These are phyloP conservation scores for Parathielavia hyrcaniae DNA, from an alignment of 495 filamentous ascomycete species.

Conservation along the genomic window DNA sequence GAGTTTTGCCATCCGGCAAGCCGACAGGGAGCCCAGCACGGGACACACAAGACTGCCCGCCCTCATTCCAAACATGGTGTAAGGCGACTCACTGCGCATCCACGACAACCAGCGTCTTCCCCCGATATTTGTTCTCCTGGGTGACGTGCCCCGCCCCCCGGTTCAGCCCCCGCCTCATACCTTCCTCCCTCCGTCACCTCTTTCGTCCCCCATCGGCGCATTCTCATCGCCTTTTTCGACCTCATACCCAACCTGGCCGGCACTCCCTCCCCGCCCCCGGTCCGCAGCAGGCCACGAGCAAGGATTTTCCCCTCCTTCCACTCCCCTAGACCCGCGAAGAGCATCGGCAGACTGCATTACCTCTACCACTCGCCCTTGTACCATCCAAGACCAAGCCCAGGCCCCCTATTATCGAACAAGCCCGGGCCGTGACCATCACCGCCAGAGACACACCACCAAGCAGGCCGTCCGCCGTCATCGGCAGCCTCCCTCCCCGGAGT, in stretches of 20 bases:
- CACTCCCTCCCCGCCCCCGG: constrained; percentile 3
- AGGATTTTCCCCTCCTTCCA: neutral
- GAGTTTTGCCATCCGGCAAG: constrained; percentile 1
- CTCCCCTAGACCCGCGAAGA: neutral
- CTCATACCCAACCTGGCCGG: constrained; percentile 1
- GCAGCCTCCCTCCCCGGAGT: neutral
- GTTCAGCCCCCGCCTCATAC: neutral
- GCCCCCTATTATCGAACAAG: neutral
- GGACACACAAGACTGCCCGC: constrained; percentile 1
- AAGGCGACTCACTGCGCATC: neutral
- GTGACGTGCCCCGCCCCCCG: constrained; percentile 6
- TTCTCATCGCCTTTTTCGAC: neutral
- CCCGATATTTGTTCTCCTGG: constrained; percentile 18
- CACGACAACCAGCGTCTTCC: constrained; percentile 13
- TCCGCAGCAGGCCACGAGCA: neutral
- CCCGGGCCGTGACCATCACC: neutral
- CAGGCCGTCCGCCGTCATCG: neutral
- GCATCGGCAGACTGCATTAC: neutral
- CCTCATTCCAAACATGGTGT: neutral
- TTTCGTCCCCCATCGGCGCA: neutral
- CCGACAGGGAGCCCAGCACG: neutral
- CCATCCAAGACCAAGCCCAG: neutral
- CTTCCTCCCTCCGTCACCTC: neutral
- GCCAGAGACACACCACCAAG: constrained; percentile 4
- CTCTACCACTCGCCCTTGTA: neutral